Evolutionary conservation across 2,329 filamentous ascomycete genomes (phyloP), one percentile per base, ranked within the genome.

Genomic region (Penicillium oxalicum): DNA sequence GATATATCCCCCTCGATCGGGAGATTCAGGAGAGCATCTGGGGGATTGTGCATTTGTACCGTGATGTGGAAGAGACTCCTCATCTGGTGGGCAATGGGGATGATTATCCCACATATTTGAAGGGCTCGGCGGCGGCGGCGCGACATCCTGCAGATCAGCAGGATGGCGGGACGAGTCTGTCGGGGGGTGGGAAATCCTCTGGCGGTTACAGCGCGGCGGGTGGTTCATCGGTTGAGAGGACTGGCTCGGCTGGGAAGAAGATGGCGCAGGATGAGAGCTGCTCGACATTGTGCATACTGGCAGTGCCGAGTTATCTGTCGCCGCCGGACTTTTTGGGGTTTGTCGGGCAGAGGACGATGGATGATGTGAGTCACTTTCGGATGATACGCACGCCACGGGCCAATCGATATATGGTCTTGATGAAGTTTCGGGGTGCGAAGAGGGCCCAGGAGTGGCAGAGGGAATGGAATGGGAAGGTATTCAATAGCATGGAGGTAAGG

Each of bases 21-120:
- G 77, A 78, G 51, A 82, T 86, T 47, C 89, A 88, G 0, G 86
- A 95, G 51, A 77, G 90, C 1, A 88, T 89, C 37, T 96, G 89
- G 86, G 93, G 93, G 1, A 82, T 97, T 11, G 90, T 98, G 2
- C 93, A 96, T 67, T 79, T 98, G 27, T 98, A 96, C 67, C 82
- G 91, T 8, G 91, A 97, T 68, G 81, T 80, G 2, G 81, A 89
- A 50, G 87, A 94, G 66, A 85, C 84, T 0, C 75, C 81, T 1
- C 79, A 75, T 9, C 71, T 89, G 9, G 74, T 45, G 11, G 48
- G 53, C 24, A 60, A 57, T 9, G 60, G 64, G 25, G 68, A 80
- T 48, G 73, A 77, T 39, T 74, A 78, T 46, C 65, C 70, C 9
- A 59, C 67, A 26, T 62, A 68, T 40, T 53, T 71, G 44, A 67